Conservation (phyloP, 2,329 filamentous ascomycete species). For the Chaetoscypha palmicola region DNA sequence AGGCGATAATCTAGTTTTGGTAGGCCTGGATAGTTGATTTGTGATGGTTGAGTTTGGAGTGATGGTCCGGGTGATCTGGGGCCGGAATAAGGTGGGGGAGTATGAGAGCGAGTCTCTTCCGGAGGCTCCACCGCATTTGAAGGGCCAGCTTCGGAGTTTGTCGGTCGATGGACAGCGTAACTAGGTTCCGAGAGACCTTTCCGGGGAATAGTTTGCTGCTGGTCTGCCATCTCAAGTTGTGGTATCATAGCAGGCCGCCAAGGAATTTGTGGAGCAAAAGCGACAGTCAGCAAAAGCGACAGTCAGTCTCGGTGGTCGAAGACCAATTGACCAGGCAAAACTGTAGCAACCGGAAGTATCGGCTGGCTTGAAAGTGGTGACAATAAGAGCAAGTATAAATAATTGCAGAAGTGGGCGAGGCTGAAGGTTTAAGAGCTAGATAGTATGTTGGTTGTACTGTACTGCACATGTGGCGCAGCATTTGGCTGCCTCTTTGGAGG, state of each 20-base stretch:
- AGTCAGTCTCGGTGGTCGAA: no score
- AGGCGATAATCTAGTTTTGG: slow-evolving; percentile 25
- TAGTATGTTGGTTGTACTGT: neutral
- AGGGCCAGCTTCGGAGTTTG: slow-evolving; percentile 13
- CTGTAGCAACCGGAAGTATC: no score
- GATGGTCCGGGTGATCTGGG: slow-evolving; percentile 13
- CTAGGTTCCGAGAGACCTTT: slow-evolving; percentile 17
- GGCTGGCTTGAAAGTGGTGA: no score
- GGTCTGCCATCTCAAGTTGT: neutral
- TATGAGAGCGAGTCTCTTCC: slow-evolving; percentile 19
- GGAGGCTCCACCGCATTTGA: slow-evolving; percentile 10
- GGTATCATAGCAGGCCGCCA: no score
- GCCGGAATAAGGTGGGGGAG: slow-evolving; percentile 26
- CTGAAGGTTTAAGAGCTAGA: neutral
- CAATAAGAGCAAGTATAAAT: neutral
- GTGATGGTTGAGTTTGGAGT: slow-evolving; percentile 7
- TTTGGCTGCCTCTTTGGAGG: neutral
- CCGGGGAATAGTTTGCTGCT: slow-evolving; percentile 4
- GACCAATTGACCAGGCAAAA: no score
- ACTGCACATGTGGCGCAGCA: neutral
- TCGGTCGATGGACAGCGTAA: slow-evolving; percentile 16
- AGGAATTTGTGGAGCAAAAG: no score
- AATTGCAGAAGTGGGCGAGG: neutral
- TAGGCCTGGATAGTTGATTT: slow-evolving; percentile 17
- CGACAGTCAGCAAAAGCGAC: no score